Base-by-base conservation (phyloP, 257 asterid species). In the Datura wrightii region DNA sequence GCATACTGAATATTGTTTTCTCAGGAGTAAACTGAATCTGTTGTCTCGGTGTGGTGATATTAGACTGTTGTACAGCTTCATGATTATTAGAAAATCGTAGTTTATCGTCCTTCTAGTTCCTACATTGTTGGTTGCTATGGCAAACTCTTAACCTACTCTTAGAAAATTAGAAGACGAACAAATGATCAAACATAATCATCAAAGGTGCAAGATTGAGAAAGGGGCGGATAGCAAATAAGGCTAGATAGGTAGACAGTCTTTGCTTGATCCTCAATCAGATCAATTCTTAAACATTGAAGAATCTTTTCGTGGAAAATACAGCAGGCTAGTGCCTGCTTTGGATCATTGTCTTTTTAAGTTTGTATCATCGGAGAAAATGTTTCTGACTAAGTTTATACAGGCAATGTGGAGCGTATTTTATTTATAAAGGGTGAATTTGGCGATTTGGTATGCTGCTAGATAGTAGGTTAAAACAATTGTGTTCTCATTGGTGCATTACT, bases 211-310 rank as follows among this genome's bases (percentile, higher is more conserved):
- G 59, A 24, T 24, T 74, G 39, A 24, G 1, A 48, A 19, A 0
- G 11, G 80, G 13, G 42, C 4, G 19, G 59, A 6, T 74, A 15
- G 42, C 0, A 74, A 36, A 11, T 72, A n/a, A 44, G 58, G 37
- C 60, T 76, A 52, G 82, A 48, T 74, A 48, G 62, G 81, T 76
- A 13, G 81, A 6, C 15, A 6, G 81, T 13, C 41, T 15, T n/a
- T 24, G 7, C 18, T 76, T 24, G 5, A 36, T 24, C 44, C 60
- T 24, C 60, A 19, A 74, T 48, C n/a, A 13, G 24, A 31, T 76
- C 19, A 31, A 8, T 52, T 78, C 46, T 52, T 52, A 24, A 50
- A 52, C 31, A 52, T 15, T 14, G 24, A 34, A 78, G 82, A 7
- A 31, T 34, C 15, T 7, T 34, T 31, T 76, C 5, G n/a, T n/a